phyloP scores from a whole-genome alignment of 805 yeast genomes.

The Saccharomyces eubayanus region DNA sequence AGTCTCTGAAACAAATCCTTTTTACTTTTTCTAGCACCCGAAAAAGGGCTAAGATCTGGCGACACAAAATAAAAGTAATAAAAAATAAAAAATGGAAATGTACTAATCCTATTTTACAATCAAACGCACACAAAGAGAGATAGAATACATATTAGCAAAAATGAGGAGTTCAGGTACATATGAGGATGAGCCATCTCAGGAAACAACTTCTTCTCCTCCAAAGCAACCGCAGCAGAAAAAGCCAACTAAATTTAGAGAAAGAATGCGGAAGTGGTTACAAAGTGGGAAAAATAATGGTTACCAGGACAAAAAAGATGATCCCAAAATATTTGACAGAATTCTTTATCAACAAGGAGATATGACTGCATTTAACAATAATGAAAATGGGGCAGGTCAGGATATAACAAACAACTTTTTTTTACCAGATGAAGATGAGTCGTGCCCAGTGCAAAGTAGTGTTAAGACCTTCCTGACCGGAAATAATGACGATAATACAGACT shows the following conservation, averaged over 20 bases:
- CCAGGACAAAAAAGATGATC: neutral
- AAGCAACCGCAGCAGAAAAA: neutral
- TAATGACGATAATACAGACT: neutral
- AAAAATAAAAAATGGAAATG: neutral
- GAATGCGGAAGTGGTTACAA: neutral
- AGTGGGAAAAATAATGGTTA: neutral
- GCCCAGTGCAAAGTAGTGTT: slow-evolving; percentile 12
- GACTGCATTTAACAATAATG: neutral
- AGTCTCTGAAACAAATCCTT: neutral
- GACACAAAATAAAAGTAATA: neutral
- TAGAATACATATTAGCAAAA: neutral
- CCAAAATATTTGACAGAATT: neutral
- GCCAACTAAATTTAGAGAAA: neutral
- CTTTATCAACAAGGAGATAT: neutral
- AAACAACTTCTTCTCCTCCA: neutral
- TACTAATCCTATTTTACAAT: no score
- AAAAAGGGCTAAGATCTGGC: neutral
- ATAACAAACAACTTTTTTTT: neutral
- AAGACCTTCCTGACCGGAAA: slow-evolving; percentile 24
- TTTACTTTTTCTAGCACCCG: neutral
- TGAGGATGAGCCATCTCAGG: neutral
- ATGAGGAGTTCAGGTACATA: neutral
- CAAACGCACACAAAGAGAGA: neutral
- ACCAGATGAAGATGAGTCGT: neutral
- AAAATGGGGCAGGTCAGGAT: neutral